A percentile compares a stretch with the other conserved stretches of the same genome.
These are phyloP conservation scores for Dentipellis fragilis DNA, from an alignment of 768 basidiomycete genomes.

Conservation along the genomic window DNA sequence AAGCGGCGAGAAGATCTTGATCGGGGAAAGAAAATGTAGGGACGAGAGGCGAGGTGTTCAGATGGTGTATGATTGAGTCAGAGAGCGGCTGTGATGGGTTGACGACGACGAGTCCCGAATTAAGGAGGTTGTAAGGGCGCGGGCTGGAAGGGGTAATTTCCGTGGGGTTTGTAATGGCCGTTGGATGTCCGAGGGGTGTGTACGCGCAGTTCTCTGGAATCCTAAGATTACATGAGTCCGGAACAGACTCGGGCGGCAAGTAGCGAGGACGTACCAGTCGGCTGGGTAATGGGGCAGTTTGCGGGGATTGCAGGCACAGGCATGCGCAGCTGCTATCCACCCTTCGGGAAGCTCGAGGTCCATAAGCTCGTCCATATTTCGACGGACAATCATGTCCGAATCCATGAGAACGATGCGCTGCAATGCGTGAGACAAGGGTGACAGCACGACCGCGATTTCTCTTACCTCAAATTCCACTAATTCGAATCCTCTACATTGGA, in stretches of 20 bases:
- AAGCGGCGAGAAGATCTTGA: slow-evolving; percentile 80
- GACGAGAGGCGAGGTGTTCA: slow-evolving; percentile 46
- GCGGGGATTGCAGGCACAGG: slow-evolving; percentile 90
- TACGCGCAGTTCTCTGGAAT: slow-evolving; percentile 87
- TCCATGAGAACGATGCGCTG: slow-evolving; percentile 78
- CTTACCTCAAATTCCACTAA: slow-evolving; percentile 57
- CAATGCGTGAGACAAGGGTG: slow-evolving; percentile 3
- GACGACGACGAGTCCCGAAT: slow-evolving; percentile 83
- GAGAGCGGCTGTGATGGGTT: slow-evolving; percentile 56
- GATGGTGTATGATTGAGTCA: slow-evolving; percentile 41
- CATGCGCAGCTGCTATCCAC: slow-evolving; percentile 83
- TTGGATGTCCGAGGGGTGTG: slow-evolving; percentile 38
- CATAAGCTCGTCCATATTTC: slow-evolving; percentile 76
- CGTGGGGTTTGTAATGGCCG: slow-evolving; percentile 36
- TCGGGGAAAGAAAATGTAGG: slow-evolving; percentile 70
- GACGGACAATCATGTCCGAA: slow-evolving; percentile 77
- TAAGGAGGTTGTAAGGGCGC: slow-evolving; percentile 74
- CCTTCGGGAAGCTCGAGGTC: slow-evolving; percentile 43
- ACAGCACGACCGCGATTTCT: neutral
- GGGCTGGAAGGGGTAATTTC: slow-evolving; percentile 37
- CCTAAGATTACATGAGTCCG: slow-evolving; percentile 36
- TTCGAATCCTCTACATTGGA: slow-evolving; percentile 42
- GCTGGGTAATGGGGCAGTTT: slow-evolving; percentile 76
- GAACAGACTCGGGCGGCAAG: slow-evolving; percentile 7
- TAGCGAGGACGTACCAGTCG: slow-evolving; percentile 56